phyloP scores from a whole-genome alignment of 2,329 filamentous ascomycete genomes.

The Didymellaceae sp. region DNA sequence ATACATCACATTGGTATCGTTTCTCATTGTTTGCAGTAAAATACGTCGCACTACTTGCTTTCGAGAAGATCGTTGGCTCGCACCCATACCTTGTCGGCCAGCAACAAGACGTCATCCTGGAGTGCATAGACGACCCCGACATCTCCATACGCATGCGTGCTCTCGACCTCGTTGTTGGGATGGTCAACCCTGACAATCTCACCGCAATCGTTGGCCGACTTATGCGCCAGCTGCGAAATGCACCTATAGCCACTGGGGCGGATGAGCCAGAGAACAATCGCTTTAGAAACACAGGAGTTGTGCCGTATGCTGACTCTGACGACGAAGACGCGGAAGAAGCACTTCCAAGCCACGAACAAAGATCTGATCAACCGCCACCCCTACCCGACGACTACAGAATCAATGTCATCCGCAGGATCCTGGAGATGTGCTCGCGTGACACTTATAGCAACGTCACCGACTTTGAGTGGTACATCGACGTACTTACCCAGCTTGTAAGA shows the following conservation, averaged over 20 bases:
- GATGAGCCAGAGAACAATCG: constrained; percentile 57
- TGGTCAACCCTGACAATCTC: constrained; percentile 89
- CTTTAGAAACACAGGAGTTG: constrained; percentile 50
- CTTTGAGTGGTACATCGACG: constrained; percentile 97
- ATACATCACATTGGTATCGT: constrained; percentile 1
- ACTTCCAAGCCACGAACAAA: constrained; percentile 60
- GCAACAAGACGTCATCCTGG: constrained; percentile 94
- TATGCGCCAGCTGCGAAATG: constrained; percentile 79
- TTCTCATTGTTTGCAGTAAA: constrained; percentile 67
- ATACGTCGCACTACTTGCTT: constrained; percentile 93
- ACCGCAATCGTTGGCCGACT: constrained; percentile 83
- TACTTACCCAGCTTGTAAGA: constrained; percentile 83
- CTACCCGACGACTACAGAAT: constrained; percentile 86
- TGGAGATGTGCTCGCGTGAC: constrained; percentile 87
- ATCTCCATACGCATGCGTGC: constrained; percentile 95
- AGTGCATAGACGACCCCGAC: constrained; percentile 94
- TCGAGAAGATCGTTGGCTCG: constrained; percentile 90
- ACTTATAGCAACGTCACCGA: constrained; percentile 87
- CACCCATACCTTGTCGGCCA: constrained; percentile 87
- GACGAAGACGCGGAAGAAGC: constrained; percentile 63
- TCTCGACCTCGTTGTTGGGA: constrained; percentile 87
- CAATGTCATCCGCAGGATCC: constrained; percentile 80
- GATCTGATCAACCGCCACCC: constrained; percentile 59
- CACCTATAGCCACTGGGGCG: constrained; percentile 61
- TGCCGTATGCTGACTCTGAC: constrained; percentile 62